Evolutionary conservation across 1,284 basidiomycete species (phyloP).

Genomic region (Cerioporus squamosus): DNA sequence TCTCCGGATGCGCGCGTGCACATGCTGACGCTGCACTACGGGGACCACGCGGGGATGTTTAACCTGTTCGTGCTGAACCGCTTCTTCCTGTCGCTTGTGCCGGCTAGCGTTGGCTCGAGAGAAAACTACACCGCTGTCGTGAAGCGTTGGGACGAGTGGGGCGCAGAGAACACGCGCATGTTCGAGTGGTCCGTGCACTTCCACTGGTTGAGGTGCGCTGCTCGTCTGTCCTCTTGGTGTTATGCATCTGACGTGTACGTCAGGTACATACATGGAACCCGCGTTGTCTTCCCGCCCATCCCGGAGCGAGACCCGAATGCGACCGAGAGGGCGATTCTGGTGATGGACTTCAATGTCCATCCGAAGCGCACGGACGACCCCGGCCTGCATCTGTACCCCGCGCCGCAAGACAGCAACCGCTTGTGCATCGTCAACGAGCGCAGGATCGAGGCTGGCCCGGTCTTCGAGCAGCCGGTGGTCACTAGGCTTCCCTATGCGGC

Average conservation of each 20-base stretch:
- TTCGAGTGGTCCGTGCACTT: constrained; percentile 33
- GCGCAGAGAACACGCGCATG: constrained; percentile 45
- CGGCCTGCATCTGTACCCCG: not conserved
- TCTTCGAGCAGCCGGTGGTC: constrained; percentile 12
- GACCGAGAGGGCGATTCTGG: constrained; percentile 1
- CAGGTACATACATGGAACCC: constrained; percentile 52
- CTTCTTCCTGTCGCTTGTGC: constrained; percentile 38
- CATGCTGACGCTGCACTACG: constrained; percentile 45
- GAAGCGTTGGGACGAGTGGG: constrained; percentile 43
- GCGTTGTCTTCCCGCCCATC: constrained; percentile 38
- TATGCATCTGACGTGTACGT: not conserved
- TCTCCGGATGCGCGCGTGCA: constrained; percentile 47
- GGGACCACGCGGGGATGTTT: constrained; percentile 26
- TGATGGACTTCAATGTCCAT: constrained; percentile 44
- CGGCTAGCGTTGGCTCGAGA: not conserved
- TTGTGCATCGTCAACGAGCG: not conserved
- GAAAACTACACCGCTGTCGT: not conserved
- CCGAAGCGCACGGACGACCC: constrained; percentile 26
- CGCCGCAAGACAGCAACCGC: not conserved
- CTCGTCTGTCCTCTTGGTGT: too few species aligned
- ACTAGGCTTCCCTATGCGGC: constrained; percentile 14
- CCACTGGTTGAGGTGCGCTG: constrained; percentile 22
- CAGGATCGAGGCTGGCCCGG: not conserved
- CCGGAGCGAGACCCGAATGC: not conserved
- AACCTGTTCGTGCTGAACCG: constrained; percentile 44